Percentiles rank a stretch among this genome's conserved stretches.
Evolutionary conservation across 1,139 yeast genomes (phyloP).

Genomic region (Debaryomycetaceae sp.): DNA sequence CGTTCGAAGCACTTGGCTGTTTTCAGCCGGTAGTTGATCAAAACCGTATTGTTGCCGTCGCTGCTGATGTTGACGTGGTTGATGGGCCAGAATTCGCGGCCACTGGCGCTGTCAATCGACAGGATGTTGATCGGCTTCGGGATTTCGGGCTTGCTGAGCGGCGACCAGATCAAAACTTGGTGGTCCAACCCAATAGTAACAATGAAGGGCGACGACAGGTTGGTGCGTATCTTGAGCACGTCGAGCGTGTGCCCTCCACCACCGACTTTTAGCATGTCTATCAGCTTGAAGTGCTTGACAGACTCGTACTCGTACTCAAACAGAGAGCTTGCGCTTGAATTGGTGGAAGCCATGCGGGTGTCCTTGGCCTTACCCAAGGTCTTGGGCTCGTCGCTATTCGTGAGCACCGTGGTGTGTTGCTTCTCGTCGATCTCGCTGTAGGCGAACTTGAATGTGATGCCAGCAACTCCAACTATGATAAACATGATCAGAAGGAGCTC

Average conservation of each 20-base stretch:
- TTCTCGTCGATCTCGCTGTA: slow-evolving; percentile 7
- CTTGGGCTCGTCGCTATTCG: neutral
- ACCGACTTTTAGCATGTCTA: slow-evolving; percentile 39
- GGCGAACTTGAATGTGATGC: slow-evolving; percentile 25
- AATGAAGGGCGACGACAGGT: slow-evolving; percentile 52
- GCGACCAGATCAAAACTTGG: slow-evolving; percentile 70
- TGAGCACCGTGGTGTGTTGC: neutral
- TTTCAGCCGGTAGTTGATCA: slow-evolving; percentile 49
- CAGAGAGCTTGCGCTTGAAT: slow-evolving; percentile 10
- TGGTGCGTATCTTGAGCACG: slow-evolving; percentile 54
- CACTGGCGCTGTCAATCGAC: slow-evolving; percentile 34
- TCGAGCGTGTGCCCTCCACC: slow-evolving; percentile 56
- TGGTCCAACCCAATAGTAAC: slow-evolving; percentile 75
- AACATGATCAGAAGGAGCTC: slow-evolving; percentile 26
- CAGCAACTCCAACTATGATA: slow-evolving; percentile 25
- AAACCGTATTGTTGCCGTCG: slow-evolving; percentile 55
- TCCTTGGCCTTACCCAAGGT: too few species aligned
- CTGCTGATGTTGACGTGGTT: slow-evolving; percentile 56
- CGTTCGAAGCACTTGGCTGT: slow-evolving; percentile 59
- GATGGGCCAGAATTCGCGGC: slow-evolving; percentile 63
- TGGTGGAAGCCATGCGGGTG: slow-evolving; percentile 4
- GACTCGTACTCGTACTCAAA: slow-evolving; percentile 17
- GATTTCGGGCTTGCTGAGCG: slow-evolving; percentile 31
- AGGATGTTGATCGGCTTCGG: slow-evolving; percentile 40
- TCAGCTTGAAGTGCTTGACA: slow-evolving; percentile 28